phyloP scores from a whole-genome alignment of 1,139 yeast species.

The Lodderomyces orthopsilosis region DNA sequence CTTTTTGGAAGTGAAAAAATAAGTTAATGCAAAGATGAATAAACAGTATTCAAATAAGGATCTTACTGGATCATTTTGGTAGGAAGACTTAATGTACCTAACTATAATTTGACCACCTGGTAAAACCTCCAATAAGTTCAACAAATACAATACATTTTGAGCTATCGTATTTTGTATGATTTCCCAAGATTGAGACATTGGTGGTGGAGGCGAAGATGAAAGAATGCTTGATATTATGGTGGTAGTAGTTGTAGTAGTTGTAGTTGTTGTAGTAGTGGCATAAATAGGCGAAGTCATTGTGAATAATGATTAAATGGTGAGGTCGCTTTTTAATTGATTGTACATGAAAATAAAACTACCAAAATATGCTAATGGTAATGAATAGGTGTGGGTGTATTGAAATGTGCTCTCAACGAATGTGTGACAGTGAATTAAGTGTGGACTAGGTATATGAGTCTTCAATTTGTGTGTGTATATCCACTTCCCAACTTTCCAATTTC shows the following conservation, averaged over 20 bases:
- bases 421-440: no score
- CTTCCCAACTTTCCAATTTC: no score
- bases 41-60: constrained; percentile 77
- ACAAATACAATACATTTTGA: constrained; percentile 34
- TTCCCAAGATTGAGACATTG: constrained; percentile 41
- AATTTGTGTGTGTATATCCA: no score
- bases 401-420: no score
- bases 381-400: no score
- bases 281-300: constrained; percentile 13
- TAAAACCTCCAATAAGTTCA: constrained; percentile 38
- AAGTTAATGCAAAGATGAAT: constrained; percentile 80
- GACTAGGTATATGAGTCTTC: no score
- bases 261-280: constrained; percentile 16
- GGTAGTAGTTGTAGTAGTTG: constrained; percentile 24
- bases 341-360: no score
- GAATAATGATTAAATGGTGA: no score
- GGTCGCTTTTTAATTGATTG: no score
- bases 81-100: constrained; percentile 82
- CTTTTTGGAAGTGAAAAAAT: constrained; percentile 79
- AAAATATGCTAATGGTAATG: no score
- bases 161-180: constrained; percentile 34
- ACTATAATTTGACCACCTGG: constrained; percentile 84
- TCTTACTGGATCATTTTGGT: constrained; percentile 91
- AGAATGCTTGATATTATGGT: constrained; percentile 16
- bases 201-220: constrained; percentile 8